Conservation (phyloP, 805 yeast genomes). For the Kazachstania viticola region DNA sequence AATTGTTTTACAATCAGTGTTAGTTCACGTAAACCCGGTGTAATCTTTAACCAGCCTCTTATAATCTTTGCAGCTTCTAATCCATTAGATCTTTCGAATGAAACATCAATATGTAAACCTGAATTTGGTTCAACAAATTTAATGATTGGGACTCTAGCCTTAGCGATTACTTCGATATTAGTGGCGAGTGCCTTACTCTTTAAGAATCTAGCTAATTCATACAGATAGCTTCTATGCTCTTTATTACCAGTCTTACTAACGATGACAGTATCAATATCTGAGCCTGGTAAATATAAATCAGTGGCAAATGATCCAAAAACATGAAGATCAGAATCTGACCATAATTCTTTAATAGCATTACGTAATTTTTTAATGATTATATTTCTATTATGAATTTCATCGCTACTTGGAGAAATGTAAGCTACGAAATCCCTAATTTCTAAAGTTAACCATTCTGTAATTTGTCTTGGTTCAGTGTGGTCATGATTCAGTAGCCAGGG, state of each 20-base stretch:
- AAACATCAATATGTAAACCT: slow-evolving; percentile 71
- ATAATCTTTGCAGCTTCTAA: slow-evolving; percentile 71
- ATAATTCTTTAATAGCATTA: slow-evolving; percentile 38
- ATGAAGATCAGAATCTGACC: slow-evolving; percentile 71
- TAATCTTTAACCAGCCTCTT: slow-evolving; percentile 54
- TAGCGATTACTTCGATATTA: slow-evolving; percentile 73
- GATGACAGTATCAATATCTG: slow-evolving; percentile 90
- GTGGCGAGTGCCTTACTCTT: slow-evolving; percentile 51
- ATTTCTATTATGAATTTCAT: slow-evolving; percentile 60
- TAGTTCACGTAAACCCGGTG: slow-evolving; percentile 74
- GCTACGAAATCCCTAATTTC: slow-evolving; percentile 79
- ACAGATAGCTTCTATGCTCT: slow-evolving; percentile 53
- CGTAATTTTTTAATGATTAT: slow-evolving; percentile 52
- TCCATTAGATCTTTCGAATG: slow-evolving; percentile 81
- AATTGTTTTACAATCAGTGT: slow-evolving; percentile 81
- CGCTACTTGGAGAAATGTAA: slow-evolving; percentile 73
- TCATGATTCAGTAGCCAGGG: slow-evolving; percentile 79
- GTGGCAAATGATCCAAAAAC: slow-evolving; percentile 95
- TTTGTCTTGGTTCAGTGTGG: slow-evolving; percentile 62
- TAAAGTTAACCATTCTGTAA: slow-evolving; percentile 75
- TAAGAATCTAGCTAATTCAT: slow-evolving; percentile 60
- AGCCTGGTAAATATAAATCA: slow-evolving; percentile 87
- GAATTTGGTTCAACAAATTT: slow-evolving; percentile 71
- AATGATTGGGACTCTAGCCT: slow-evolving; percentile 88
- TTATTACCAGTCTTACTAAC: slow-evolving; percentile 46